A percentile compares a stretch with the other conserved stretches of the same genome.
Conservation (phyloP, 768 basidiomycete genomes). For the Leccinellum rugosiceps region DNA sequence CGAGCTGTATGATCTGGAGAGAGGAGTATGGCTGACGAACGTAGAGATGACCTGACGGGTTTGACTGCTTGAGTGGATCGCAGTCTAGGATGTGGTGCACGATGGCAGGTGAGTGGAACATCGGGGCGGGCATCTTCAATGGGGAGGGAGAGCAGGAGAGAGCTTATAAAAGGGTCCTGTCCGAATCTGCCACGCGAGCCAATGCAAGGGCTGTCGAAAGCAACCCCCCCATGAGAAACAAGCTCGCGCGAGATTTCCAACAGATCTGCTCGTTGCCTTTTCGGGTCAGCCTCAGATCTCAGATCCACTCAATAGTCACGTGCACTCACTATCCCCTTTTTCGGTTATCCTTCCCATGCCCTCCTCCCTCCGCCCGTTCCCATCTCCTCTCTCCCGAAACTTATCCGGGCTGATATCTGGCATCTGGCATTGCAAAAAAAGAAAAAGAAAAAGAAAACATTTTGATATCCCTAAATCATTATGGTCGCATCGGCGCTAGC, state of each 20-base stretch:
- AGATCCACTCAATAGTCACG: slow-evolving; percentile 23
- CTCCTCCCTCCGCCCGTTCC: slow-evolving; percentile 8
- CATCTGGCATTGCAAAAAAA: background rate
- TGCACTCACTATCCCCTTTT: slow-evolving; percentile 21
- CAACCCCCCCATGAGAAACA: slow-evolving; percentile 21
- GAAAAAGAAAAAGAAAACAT: background rate
- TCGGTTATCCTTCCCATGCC: slow-evolving; percentile 12
- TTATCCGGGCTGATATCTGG: background rate
- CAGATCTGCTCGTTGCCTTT: background rate
- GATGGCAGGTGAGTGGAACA: slow-evolving; percentile 24
- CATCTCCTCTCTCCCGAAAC: slow-evolving; percentile 15
- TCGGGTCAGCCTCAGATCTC: slow-evolving; percentile 12
- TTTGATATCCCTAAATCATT: slow-evolving; percentile 26
- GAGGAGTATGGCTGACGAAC: slow-evolving; percentile 47
- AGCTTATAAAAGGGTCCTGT: slow-evolving; percentile 16
- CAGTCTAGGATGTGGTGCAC: slow-evolving; percentile 24
- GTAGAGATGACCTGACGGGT: slow-evolving; percentile 41
- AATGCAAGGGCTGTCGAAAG: slow-evolving; percentile 5
- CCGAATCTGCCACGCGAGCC: slow-evolving; percentile 29
- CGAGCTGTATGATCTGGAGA: slow-evolving; percentile 71
- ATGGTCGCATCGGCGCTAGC: slow-evolving; percentile 89
- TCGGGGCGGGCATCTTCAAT: slow-evolving; percentile 18
- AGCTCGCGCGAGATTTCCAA: slow-evolving; percentile 20
- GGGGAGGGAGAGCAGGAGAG: slow-evolving; percentile 13
- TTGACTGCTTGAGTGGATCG: slow-evolving; percentile 31